phyloP scores from a whole-genome alignment of 2,329 filamentous ascomycete genomes.

The Drechslerella coelobrocha region DNA sequence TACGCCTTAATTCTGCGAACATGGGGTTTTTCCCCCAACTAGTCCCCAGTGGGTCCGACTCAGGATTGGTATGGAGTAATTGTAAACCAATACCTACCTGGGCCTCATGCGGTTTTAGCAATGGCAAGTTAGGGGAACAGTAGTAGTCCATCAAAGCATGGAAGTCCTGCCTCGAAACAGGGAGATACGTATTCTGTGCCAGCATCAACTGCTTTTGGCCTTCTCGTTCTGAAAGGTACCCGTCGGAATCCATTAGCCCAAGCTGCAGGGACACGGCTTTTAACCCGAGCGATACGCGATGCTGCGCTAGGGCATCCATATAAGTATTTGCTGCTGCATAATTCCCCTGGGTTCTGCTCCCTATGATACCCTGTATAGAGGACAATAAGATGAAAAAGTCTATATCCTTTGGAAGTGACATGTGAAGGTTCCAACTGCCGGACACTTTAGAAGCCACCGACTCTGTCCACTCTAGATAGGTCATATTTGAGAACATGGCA shows the following conservation, averaged over 20 bases:
- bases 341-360: conserved; percentile 60
- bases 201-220: conserved; percentile 3
- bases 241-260: conserved; percentile 9
- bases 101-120: background rate
- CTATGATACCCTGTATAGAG: conserved; percentile 57
- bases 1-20: background rate
- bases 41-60: background rate
- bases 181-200: conserved; percentile 2
- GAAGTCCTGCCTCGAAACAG: background rate
- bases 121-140: background rate
- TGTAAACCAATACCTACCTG: background rate
- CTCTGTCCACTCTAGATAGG: conserved; percentile 61
- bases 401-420: conserved; percentile 58
- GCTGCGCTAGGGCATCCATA: conserved; percentile 58
- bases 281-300: conserved; percentile 57
- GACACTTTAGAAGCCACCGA: conserved; percentile 64
- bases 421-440: conserved; percentile 65
- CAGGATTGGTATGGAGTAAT: background rate
- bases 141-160: conserved; percentile 2
- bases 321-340: conserved; percentile 62
- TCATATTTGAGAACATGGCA: conserved; percentile 19
- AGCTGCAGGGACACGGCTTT: conserved; percentile 55
- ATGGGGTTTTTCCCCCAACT: conserved; percentile 2
- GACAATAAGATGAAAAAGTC: conserved; percentile 61
- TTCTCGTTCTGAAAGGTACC: conserved; percentile 3